Percentiles rank a stretch among this genome's conserved stretches.
phyloP scores from a whole-genome alignment of 2,329 filamentous ascomycete species.

The Epichloe uncinata region DNA sequence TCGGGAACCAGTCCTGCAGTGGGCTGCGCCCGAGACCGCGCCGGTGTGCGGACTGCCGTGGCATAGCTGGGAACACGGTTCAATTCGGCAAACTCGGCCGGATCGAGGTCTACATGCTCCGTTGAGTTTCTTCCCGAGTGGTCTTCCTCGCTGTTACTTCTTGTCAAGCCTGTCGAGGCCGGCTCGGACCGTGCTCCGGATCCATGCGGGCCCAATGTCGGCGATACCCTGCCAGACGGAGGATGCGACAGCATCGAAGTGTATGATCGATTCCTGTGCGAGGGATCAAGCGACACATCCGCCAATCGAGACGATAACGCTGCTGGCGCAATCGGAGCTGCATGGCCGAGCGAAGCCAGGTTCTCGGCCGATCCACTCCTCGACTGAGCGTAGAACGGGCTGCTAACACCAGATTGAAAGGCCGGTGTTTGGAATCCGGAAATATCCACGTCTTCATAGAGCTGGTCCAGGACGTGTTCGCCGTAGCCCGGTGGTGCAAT shows the following conservation, averaged over 20 bases:
- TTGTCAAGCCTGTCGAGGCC: conserved; percentile 34
- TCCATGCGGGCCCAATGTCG: conserved; percentile 24
- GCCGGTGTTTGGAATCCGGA: conserved; percentile 70
- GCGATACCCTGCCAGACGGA: conserved; percentile 29
- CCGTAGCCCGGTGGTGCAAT: conserved; percentile 88
- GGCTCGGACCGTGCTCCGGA: conserved; percentile 26
- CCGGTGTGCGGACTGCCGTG: conserved; percentile 56
- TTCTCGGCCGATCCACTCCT: conserved; percentile 74
- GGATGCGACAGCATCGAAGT: conserved; percentile 29
- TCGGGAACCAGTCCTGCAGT: conserved; percentile 45
- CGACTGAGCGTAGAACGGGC: conserved; percentile 60
- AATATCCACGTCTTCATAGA: conserved; percentile 78
- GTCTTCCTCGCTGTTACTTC: conserved; percentile 39
- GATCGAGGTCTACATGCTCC: conserved; percentile 42
- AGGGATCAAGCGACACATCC: conserved; percentile 44
- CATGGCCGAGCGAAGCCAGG: conserved; percentile 37
- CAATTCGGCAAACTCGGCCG: conserved; percentile 49
- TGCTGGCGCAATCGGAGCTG: conserved; percentile 28
- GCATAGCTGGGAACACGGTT: conserved; percentile 67
- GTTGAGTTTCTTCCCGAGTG: conserved; percentile 40
- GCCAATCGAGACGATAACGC: conserved; percentile 55
- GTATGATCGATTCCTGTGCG: conserved; percentile 32
- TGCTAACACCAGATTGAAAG: conserved; percentile 58
- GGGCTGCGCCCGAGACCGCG: conserved; percentile 36
- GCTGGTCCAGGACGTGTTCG: conserved; percentile 74